A percentile compares a stretch with the other conserved stretches of the same genome.
Conservation (phyloP, 371 early-diverging fungal genomes). For the Mortierella sp. region DNA sequence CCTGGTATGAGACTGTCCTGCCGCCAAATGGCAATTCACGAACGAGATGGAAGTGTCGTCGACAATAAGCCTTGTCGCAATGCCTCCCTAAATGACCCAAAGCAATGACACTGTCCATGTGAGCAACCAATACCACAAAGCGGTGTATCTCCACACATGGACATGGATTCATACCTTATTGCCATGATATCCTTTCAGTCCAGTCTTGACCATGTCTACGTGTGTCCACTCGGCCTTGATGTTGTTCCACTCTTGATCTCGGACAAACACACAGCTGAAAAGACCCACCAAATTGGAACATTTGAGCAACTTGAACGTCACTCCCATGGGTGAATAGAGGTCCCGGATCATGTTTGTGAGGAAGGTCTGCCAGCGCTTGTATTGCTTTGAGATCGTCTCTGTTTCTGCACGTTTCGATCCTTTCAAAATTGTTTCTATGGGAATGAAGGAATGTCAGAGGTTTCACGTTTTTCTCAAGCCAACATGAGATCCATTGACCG, state of each 20-base stretch:
- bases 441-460: conserved; percentile 9
- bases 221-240: conserved; percentile 51
- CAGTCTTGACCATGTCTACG: conserved; percentile 79
- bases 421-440: conserved; percentile 68
- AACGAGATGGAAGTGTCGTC: conserved; percentile 86
- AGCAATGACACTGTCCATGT: no score
- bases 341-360: conserved; percentile 65
- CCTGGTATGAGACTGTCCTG: conserved; percentile 77
- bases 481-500: neutral
- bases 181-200: conserved; percentile 85
- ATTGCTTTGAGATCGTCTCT: conserved; percentile 68
- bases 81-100: conserved; percentile 77
- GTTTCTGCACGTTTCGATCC: conserved; percentile 66
- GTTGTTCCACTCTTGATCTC: conserved; percentile 52
- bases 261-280: conserved; percentile 77
- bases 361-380: conserved; percentile 77
- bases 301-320: conserved; percentile 69
- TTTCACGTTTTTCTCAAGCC: no score
- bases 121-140: no score
- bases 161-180: no score
- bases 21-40: conserved; percentile 88
- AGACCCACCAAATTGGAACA: conserved; percentile 84
- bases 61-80: conserved; percentile 78
- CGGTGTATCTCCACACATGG: no score
- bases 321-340: conserved; percentile 56